phyloP scores from a whole-genome alignment of 2,329 filamentous ascomycete species.

The Sordariomycetes sp. region DNA sequence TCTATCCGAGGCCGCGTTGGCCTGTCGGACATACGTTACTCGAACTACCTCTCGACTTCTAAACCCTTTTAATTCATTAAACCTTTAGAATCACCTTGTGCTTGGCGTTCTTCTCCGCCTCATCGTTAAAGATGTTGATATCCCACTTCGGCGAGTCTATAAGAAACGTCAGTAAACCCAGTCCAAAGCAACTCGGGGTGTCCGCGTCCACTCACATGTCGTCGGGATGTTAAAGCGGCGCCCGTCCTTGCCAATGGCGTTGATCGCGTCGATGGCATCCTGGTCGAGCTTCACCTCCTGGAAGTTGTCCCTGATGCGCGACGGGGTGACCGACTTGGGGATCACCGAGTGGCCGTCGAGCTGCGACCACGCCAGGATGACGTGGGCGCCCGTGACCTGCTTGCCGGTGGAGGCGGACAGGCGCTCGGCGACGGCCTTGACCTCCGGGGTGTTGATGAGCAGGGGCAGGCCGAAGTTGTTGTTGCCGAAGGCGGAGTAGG shows the following conservation, averaged over 20 bases:
- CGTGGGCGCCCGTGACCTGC: not conserved
- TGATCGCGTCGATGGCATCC: conserved; percentile 48
- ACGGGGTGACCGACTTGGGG: conserved; percentile 61
- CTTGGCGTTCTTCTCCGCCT: conserved; percentile 35
- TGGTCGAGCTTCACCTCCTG: conserved; percentile 51
- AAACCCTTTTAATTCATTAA: not conserved
- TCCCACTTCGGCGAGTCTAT: conserved; percentile 42
- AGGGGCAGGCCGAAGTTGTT: conserved; percentile 33
- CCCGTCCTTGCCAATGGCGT: conserved; percentile 45
- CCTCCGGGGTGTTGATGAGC: conserved; percentile 44
- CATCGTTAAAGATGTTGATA: conserved; percentile 44
- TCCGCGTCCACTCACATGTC: conserved; percentile 21
- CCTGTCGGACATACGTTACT: no score
- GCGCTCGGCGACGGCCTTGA: conserved; percentile 44
- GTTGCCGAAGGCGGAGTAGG: conserved; percentile 48
- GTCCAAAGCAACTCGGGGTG: not conserved
- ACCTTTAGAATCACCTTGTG: not conserved
- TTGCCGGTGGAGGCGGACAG: not conserved
- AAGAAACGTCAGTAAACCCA: conserved; percentile 7
- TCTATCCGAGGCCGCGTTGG: no score
- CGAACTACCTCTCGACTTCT: no score
- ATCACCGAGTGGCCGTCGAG: conserved; percentile 58
- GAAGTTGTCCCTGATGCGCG: conserved; percentile 61
- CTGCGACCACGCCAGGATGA: conserved; percentile 44
- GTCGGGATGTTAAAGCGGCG: conserved; percentile 33